Percentiles rank a stretch among this genome's conserved stretches.
Conservation (phyloP, 2,329 filamentous ascomycete species). For the Xylariomycetidae sp. region DNA sequence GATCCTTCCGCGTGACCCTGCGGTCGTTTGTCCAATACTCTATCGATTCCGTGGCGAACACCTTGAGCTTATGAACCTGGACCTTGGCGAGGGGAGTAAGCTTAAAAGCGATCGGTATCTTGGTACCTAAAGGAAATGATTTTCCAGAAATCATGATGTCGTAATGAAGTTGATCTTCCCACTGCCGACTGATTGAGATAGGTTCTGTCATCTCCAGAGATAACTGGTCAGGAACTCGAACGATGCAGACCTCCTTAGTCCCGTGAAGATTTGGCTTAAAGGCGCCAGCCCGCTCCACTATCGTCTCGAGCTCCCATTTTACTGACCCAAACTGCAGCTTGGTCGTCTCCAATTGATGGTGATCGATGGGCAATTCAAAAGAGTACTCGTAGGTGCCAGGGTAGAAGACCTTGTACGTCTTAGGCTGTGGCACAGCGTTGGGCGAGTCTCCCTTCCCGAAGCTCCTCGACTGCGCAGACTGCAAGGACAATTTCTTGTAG, state of each 20-base stretch:
- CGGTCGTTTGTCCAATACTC: conserved; percentile 88
- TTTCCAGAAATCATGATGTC: conserved; percentile 96
- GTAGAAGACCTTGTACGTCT: conserved; percentile 81
- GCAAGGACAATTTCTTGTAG: conserved; percentile 67
- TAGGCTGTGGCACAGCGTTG: conserved; percentile 52
- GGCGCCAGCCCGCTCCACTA: conserved; percentile 78
- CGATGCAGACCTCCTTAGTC: conserved; percentile 74
- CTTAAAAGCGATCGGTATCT: conserved; percentile 91
- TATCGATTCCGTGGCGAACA: conserved; percentile 83
- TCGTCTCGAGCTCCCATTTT: conserved; percentile 82
- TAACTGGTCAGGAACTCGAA: conserved; percentile 80
- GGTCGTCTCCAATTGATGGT: conserved; percentile 82
- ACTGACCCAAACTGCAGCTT: conserved; percentile 82
- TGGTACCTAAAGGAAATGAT: conserved; percentile 83
- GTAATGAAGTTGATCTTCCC: conserved; percentile 94
- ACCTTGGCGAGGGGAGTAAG: conserved; percentile 90
- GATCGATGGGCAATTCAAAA: conserved; percentile 87
- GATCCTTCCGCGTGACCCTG: conserved; percentile 78
- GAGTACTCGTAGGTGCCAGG: conserved; percentile 65
- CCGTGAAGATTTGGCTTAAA: conserved; percentile 87
- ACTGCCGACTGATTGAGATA: conserved; percentile 87
- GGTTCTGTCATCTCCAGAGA: conserved; percentile 89
- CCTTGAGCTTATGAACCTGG: conserved; percentile 87
- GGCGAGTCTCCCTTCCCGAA: conserved; percentile 75
- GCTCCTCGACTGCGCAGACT: conserved; percentile 77